These are phyloP conservation scores for Eutrema heterophyllum DNA, from an alignment of 345 rosid genomes.

Conservation along the genomic window DNA sequence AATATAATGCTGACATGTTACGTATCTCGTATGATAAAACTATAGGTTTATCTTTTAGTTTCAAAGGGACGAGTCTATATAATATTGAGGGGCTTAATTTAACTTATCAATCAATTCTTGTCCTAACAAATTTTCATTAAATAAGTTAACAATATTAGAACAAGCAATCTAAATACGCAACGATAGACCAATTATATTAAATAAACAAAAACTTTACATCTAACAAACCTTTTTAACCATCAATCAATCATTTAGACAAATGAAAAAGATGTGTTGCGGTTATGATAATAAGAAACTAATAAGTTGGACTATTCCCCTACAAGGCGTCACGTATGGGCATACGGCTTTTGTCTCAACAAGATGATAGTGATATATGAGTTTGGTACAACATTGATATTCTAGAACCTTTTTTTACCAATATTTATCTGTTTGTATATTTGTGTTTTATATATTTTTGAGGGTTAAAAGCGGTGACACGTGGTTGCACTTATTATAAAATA, in stretches of 20 bases:
- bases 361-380: conserved; percentile 22
- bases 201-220: not conserved
- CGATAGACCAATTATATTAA: not conserved
- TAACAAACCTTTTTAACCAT: conserved; percentile 7
- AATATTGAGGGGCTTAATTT: conserved; percentile 11
- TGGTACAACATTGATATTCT: conserved; percentile 27
- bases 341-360: conserved; percentile 26
- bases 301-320: conserved; percentile 16
- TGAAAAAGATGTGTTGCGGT: not conserved
- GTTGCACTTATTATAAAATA: not conserved
- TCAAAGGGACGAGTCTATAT: not conserved
- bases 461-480: conserved; percentile 12
- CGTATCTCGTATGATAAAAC: conserved; percentile 1
- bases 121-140: conserved; percentile 26
- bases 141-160: conserved; percentile 9
- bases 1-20: conserved; percentile 6
- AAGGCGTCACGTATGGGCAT: conserved; percentile 26
- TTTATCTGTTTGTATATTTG: conserved; percentile 6
- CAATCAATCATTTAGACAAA: conserved; percentile 24
- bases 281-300: not conserved
- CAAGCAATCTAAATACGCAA: conserved; percentile 21
- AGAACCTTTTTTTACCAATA: not conserved
- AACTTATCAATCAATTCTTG: conserved; percentile 26
- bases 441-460: conserved; percentile 2
- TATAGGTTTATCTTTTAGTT: not conserved